These are phyloP conservation scores for Plantago coronopus DNA, from an alignment of 305 asterid genomes.

Conservation along the genomic window DNA sequence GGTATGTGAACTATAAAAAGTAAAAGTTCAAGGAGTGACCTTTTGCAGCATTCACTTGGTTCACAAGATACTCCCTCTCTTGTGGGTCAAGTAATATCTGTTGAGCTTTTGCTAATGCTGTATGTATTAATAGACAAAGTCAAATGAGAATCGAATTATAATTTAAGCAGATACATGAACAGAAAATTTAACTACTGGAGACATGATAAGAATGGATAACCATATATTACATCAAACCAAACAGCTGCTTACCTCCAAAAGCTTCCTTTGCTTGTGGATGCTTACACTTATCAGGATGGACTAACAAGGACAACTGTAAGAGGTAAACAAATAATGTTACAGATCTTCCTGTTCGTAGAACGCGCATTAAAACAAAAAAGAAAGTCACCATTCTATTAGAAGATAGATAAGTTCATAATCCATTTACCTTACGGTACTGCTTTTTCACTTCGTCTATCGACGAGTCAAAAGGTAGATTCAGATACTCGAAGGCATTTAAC, in stretches of 20 bases:
- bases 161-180: neutral
- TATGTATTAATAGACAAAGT: constrained; percentile 24
- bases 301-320: constrained; percentile 82
- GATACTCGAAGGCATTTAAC: constrained; percentile 90
- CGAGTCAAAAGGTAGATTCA: constrained; percentile 79
- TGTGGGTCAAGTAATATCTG: constrained; percentile 80
- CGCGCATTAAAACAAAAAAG: neutral
- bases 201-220: constrained; percentile 16
- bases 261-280: constrained; percentile 99
- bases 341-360: constrained; percentile 1
- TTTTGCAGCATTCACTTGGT: constrained; percentile 88
- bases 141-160: constrained; percentile 14
- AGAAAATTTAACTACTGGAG: neutral
- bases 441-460: constrained; percentile 68
- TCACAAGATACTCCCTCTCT: constrained; percentile 90
- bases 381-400: constrained; percentile 10
- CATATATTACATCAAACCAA: constrained; percentile 21
- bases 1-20: neutral
- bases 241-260: constrained; percentile 65
- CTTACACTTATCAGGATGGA: constrained; percentile 98
- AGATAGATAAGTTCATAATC: constrained; percentile 2
- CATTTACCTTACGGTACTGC: constrained; percentile 89
- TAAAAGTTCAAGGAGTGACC: constrained; percentile 40
- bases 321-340: constrained; percentile 22
- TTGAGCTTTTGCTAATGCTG: constrained; percentile 97